phyloP scores from a whole-genome alignment of 2,329 filamentous ascomycete genomes.

The Hirsutella rhossiliensis region DNA sequence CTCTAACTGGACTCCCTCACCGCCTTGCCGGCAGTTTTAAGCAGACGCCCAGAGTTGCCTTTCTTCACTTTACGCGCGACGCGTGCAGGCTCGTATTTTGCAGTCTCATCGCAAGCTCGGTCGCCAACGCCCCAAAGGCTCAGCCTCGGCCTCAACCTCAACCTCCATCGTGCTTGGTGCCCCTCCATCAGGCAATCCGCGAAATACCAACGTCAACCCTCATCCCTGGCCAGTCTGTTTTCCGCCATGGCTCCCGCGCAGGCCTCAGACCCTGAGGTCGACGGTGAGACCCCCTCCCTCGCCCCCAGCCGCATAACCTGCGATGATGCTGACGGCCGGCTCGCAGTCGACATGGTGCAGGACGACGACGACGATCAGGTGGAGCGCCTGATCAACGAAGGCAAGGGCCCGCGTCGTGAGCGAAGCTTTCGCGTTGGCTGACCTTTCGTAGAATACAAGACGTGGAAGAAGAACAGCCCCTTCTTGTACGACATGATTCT shows the following conservation, averaged over 20 bases:
- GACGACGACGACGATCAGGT: conserved; percentile 63
- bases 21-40: too few relatives aligned
- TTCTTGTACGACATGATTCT: conserved; percentile 98
- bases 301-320: not conserved
- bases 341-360: conserved; percentile 28
- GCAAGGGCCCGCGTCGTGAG: conserved; percentile 24
- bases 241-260: conserved; percentile 22
- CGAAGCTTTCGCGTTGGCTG: not conserved
- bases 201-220: not conserved
- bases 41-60: not conserved
- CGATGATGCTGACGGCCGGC: not conserved
- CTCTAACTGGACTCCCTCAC: too few relatives aligned
- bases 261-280: conserved; percentile 21
- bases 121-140: not conserved
- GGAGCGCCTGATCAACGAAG: conserved; percentile 90
- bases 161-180: too few relatives aligned
- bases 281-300: conserved; percentile 16
- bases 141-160: not conserved
- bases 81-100: conserved; percentile 13
- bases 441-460: conserved; percentile 72
- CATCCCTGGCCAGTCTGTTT: not conserved
- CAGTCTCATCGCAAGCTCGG: conserved; percentile 16
- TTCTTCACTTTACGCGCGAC: conserved; percentile 25
- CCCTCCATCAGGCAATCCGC: not conserved
- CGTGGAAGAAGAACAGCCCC: conserved; percentile 99